These are phyloP conservation scores for Kwoniella pini DNA, from an alignment of 768 basidiomycete genomes.

Conservation along the genomic window DNA sequence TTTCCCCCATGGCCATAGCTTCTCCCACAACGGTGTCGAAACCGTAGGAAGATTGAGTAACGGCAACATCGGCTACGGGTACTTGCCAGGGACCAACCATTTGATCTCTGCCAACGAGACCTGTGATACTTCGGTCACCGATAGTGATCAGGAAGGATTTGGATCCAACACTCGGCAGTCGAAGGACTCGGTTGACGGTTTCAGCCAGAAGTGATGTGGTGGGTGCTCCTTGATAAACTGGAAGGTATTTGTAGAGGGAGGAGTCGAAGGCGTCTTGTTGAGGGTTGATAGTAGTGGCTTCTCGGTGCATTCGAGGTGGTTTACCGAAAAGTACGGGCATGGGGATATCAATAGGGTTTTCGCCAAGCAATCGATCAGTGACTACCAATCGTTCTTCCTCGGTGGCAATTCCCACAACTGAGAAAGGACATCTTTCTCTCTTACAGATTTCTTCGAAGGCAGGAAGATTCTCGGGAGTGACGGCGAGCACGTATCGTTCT, in stretches of 20 bases:
- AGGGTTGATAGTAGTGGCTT: slow-evolving; percentile 61
- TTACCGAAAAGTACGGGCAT: slow-evolving; percentile 98
- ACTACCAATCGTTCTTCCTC: slow-evolving; percentile 78
- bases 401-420: slow-evolving; percentile 85
- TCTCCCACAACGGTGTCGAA: slow-evolving; percentile 82
- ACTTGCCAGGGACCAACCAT: slow-evolving; percentile 99
- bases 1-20: slow-evolving; percentile 98
- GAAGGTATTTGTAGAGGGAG: slow-evolving; percentile 67
- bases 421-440: slow-evolving; percentile 91
- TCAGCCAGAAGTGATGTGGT: slow-evolving; percentile 57
- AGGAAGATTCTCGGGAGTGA: slow-evolving; percentile 64
- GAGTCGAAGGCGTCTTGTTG: slow-evolving; percentile 66
- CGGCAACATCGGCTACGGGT: slow-evolving; percentile 94
- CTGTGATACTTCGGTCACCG: slow-evolving; percentile 90
- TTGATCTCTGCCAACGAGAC: slow-evolving; percentile 91
- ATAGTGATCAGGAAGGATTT: slow-evolving; percentile 99
- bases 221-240: slow-evolving; percentile 55
- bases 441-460: slow-evolving; percentile 74
- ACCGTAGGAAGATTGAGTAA: slow-evolving; percentile 91
- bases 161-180: slow-evolving; percentile 86
- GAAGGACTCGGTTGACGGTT: slow-evolving; percentile 80
- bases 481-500: slow-evolving; percentile 93
- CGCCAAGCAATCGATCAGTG: slow-evolving; percentile 76
- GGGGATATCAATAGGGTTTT: slow-evolving; percentile 79
- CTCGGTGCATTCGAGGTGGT: slow-evolving; percentile 83